phyloP scores from a whole-genome alignment of 805 yeast species.

The Wickerhamiella bombiphila region DNA sequence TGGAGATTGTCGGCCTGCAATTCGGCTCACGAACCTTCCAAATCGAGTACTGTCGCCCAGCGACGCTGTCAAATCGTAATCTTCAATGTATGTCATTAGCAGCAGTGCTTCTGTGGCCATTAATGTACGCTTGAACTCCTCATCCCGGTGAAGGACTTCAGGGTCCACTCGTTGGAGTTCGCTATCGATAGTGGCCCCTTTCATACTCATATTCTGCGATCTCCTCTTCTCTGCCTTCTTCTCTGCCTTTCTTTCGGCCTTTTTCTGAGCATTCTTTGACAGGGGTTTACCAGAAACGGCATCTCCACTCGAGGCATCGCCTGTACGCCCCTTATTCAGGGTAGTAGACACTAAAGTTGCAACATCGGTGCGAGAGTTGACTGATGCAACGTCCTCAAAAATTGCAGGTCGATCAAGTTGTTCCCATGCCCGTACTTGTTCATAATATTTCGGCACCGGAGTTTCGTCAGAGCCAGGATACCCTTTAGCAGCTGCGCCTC shows the following conservation, averaged over 20 bases:
- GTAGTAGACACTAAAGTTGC: conserved; percentile 1
- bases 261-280: conserved; percentile 23
- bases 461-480: neutral
- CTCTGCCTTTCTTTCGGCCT: conserved; percentile 18
- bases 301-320: no score
- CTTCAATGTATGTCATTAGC: conserved; percentile 26
- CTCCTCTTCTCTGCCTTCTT: conserved; percentile 16
- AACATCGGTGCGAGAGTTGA: conserved; percentile 12
- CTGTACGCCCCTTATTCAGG: conserved; percentile 9
- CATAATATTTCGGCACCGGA: conserved; percentile 14
- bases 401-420: conserved; percentile 20
- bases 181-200: conserved; percentile 9
- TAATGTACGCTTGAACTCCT: conserved; percentile 24
- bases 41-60: conserved; percentile 20
- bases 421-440: conserved; percentile 22
- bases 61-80: conserved; percentile 28
- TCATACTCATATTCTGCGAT: conserved; percentile 10
- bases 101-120: conserved; percentile 30
- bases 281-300: conserved; percentile 3
- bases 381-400: conserved; percentile 11
- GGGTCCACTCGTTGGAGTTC: conserved; percentile 14
- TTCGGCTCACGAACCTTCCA: conserved; percentile 18
- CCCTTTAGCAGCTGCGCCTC: neutral
- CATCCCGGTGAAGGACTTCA: conserved; percentile 19
- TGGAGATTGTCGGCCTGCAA: conserved; percentile 24